These are phyloP conservation scores for Mycosphaerella arachidis DNA, from an alignment of 2,329 filamentous ascomycete genomes.

Conservation along the genomic window DNA sequence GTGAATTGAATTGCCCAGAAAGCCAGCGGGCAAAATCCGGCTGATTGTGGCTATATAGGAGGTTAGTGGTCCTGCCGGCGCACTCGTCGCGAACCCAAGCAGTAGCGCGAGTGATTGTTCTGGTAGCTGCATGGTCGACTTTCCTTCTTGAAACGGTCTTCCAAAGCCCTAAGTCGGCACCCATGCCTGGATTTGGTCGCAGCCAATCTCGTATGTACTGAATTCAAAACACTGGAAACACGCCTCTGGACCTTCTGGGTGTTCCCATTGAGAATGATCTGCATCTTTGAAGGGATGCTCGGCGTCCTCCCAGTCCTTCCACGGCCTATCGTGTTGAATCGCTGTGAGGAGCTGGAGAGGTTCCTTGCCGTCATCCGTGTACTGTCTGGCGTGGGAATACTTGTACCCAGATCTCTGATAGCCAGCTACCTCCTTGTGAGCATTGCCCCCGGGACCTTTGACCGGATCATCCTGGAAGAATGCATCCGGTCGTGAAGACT, in stretches of 20 bases:
- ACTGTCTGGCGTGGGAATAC: slow-evolving; percentile 26
- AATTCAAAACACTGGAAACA: slow-evolving; percentile 38
- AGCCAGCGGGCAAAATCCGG: slow-evolving; percentile 29
- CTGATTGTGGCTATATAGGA: slow-evolving; percentile 33
- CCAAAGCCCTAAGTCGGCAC: slow-evolving; percentile 36
- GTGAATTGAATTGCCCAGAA: slow-evolving; percentile 31
- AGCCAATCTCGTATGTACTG: slow-evolving; percentile 35
- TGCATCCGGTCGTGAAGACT: slow-evolving; percentile 31
- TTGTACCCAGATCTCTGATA: slow-evolving; percentile 28
- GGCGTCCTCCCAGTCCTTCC: slow-evolving; percentile 28
- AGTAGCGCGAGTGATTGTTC: slow-evolving; percentile 34
- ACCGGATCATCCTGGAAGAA: slow-evolving; percentile 29
- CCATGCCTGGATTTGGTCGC: slow-evolving; percentile 35
- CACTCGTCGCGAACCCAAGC: slow-evolving; percentile 31
- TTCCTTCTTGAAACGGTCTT: slow-evolving; percentile 31
- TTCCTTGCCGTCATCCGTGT: slow-evolving; percentile 24
- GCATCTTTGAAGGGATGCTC: slow-evolving; percentile 28
- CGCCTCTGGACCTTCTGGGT: slow-evolving; percentile 32
- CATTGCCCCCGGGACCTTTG: slow-evolving; percentile 18
- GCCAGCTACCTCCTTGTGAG: slow-evolving; percentile 23
- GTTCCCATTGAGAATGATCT: slow-evolving; percentile 23
- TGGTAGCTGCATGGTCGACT: slow-evolving; percentile 30
- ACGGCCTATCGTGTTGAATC: slow-evolving; percentile 28
- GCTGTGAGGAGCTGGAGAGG: slow-evolving; percentile 29
- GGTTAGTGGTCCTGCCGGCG: slow-evolving; percentile 32